Conservation (phyloP, 495 filamentous ascomycete species). For the Daldinia grandis region DNA sequence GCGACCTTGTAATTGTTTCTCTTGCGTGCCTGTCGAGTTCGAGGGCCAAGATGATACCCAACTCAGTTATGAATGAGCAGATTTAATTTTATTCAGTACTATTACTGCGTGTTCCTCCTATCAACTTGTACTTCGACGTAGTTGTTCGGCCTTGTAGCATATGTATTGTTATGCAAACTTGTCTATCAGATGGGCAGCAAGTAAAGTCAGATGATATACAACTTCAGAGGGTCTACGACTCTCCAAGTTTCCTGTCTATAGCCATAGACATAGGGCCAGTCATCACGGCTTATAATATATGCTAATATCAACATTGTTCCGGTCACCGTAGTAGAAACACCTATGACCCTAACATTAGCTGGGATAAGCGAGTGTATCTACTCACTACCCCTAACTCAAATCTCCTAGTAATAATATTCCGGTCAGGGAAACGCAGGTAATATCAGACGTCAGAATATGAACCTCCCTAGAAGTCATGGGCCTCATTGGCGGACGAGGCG, state of each 20-base stretch:
- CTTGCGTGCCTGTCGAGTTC: neutral
- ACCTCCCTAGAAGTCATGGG: neutral
- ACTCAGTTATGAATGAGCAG: constrained; percentile 28
- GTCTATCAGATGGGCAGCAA: neutral
- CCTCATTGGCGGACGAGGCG: neutral
- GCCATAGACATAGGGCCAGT: neutral
- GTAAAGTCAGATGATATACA: neutral
- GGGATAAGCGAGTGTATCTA: no score
- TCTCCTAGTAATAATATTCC: neutral
- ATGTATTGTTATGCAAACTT: neutral
- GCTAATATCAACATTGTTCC: neutral
- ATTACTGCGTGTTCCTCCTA: neutral
- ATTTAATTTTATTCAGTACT: constrained; percentile 11
- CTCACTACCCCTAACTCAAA: neutral
- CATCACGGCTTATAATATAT: neutral
- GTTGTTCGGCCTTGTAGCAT: neutral
- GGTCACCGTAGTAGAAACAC: neutral
- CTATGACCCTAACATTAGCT: neutral
- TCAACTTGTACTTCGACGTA: neutral
- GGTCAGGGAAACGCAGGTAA: neutral
- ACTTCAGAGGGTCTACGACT: neutral
- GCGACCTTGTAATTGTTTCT: constrained; percentile 12
- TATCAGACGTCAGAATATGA: neutral
- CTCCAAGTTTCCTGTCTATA: neutral
- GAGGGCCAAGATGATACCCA: constrained; percentile 31